These are phyloP conservation scores for Podospora conica DNA, from an alignment of 495 filamentous ascomycete genomes.

Conservation along the genomic window DNA sequence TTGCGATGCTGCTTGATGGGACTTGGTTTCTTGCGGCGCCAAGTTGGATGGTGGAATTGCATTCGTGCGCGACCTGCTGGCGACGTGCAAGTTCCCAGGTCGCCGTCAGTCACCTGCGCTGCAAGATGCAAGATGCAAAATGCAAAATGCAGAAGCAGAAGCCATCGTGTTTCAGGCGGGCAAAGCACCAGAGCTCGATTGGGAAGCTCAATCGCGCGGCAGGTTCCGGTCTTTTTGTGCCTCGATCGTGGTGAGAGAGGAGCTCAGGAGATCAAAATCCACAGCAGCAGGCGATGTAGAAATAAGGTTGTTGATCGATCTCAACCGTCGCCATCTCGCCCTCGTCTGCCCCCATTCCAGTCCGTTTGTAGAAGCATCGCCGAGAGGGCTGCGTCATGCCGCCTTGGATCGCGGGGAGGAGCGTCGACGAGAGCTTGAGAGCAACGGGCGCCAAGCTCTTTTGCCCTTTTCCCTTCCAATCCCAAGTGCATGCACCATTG, in stretches of 20 bases:
- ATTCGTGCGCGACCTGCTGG: neutral
- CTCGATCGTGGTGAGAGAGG: neutral
- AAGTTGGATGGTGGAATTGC: neutral
- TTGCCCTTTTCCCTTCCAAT: slow-evolving; percentile 8
- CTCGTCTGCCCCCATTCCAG: slow-evolving; percentile 17
- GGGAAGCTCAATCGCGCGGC: neutral
- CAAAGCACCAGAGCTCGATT: neutral
- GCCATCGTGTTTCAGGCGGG: neutral
- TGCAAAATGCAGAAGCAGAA: neutral
- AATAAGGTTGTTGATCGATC: slow-evolving; percentile 29
- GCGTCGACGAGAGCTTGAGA: slow-evolving; percentile 2
- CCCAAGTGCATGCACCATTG: neutral
- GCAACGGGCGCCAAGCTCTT: slow-evolving; percentile 15
- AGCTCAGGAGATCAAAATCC: too few species aligned
- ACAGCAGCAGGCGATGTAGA: too few species aligned
- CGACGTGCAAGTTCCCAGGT: too few species aligned
- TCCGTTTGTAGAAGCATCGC: slow-evolving; percentile 29
- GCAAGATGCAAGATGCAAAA: neutral
- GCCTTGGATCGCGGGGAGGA: slow-evolving; percentile 20
- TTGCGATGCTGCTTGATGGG: neutral
- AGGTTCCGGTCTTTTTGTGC: neutral
- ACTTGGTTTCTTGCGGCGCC: neutral
- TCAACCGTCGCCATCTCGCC: slow-evolving; percentile 9
- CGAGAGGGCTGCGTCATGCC: slow-evolving; percentile 22
- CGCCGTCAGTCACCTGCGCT: neutral